A percentile compares a stretch with the other conserved stretches of the same genome.
These are phyloP conservation scores for Candida anutae DNA, from an alignment of 1,139 yeast species.

Conservation along the genomic window DNA sequence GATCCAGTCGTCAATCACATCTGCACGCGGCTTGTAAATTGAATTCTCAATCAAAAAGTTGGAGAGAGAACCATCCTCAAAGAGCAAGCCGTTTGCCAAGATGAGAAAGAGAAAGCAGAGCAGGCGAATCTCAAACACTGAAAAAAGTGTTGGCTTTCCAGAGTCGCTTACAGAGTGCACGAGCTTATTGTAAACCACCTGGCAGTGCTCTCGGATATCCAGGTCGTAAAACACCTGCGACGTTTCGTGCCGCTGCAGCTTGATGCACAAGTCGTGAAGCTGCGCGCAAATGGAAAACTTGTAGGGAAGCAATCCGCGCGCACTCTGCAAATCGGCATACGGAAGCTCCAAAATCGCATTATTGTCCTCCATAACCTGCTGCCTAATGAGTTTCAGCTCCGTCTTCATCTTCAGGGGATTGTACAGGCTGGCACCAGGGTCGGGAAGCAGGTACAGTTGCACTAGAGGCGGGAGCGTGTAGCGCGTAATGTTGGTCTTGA, in stretches of 20 bases:
- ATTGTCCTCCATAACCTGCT: conserved; percentile 4
- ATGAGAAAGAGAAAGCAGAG: conserved; percentile 13
- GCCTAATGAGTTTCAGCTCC: conserved; percentile 2
- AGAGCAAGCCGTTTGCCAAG: conserved; percentile 17
- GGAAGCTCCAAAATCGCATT: conserved; percentile 4
- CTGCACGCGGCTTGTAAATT: conserved; percentile 4
- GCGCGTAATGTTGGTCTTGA: too few species aligned
- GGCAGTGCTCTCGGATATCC: conserved; percentile 2
- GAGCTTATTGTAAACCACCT: conserved; percentile 4
- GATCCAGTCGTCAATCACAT: conserved; percentile 18
- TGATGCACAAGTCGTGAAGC: conserved; percentile 4
- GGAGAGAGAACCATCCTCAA: conserved; percentile 6
- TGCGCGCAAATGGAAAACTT: conserved; percentile 4
- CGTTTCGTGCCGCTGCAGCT: conserved; percentile 5
- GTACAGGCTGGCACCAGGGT: too few species aligned
- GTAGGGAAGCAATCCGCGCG: conserved; percentile 7
- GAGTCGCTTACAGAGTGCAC: conserved; percentile 5
- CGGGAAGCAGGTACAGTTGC: too few species aligned
- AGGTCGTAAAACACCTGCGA: conserved; percentile 4
- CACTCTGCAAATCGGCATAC: conserved; percentile 7
- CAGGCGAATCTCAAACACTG: conserved; percentile 7
- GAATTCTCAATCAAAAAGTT: not conserved
- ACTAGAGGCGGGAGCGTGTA: too few species aligned
- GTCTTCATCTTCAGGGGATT: too few species aligned
- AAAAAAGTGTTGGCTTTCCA: conserved; percentile 4